Base-by-base conservation (phyloP, 2,329 filamentous ascomycete species). In the Tolypocladium sp. region DNA sequence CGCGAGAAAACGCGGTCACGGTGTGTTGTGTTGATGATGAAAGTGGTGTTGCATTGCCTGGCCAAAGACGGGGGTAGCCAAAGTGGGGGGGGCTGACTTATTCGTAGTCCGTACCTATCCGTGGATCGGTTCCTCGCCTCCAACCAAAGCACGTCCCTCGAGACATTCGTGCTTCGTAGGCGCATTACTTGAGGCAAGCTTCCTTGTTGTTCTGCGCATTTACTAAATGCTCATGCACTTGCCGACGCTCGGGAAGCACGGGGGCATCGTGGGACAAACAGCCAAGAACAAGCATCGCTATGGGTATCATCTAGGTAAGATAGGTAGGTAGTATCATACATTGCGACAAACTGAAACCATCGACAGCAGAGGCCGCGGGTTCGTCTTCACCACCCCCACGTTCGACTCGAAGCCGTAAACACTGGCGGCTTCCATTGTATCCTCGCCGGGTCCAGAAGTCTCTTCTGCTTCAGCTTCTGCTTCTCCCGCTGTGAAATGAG, bases 401-500 rank as follows among this genome's bases (percentile, higher is more conserved):
- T 97, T 66, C 93, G 83, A 65, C 86, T 90, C 17, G 89, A 90
- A 1, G 93, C 92, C 33, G 89, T 92, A 70, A 97, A 97, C 0
- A 97, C 90, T 0, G 94, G 94, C 13, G 94, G 93, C 74, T 96
- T 97, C 94, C 94, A 99, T 68, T 92, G 88, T 59, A 99, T 85
- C 67, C 84, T 83, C 25, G 85, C 82, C 0, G 92, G 81, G 62
- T 96, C 89, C 63, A 99, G 92, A 52, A 82, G 76, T 58, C 89
- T 82, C 72, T 87, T 88, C 60, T 87, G 85, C 74, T 95, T 97
- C 57, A 84, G 71, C 74, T 89, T 92, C 64, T 90, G 85, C 75
- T 91, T 95, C 66, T 92, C 89, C 64, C 89, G 82, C 68, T 90
- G 85, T 71, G 88, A 82, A 59, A 97, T 80, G 57, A 96, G 82